Conservation (phyloP, 768 basidiomycete species). For the Kwoniella pini region DNA sequence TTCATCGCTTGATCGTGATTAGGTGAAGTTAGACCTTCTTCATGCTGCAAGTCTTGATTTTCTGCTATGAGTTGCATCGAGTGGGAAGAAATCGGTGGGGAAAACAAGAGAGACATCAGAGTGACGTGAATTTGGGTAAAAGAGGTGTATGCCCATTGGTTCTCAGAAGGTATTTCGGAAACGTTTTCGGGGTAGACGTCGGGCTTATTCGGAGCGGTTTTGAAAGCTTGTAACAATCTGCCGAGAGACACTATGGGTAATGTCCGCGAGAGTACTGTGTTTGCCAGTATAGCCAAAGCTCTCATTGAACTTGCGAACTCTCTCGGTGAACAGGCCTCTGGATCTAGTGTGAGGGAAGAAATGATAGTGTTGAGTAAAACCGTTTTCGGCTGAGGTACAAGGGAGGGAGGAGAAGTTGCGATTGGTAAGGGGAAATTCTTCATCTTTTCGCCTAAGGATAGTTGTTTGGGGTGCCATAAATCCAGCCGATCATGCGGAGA, state of each 20-base stretch:
- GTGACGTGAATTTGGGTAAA: conserved; percentile 51
- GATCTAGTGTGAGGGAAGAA: conserved; percentile 26
- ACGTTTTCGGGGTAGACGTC: conserved; percentile 44
- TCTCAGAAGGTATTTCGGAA: conserved; percentile 12
- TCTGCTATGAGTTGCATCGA: conserved; percentile 27
- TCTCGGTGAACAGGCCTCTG: conserved; percentile 8
- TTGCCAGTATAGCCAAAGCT: conserved; percentile 51
- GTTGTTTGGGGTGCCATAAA: conserved; percentile 51
- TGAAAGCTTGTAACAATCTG: conserved; percentile 36
- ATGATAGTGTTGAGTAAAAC: conserved; percentile 40
- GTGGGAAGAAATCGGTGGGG: conserved; percentile 41
- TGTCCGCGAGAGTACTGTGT: conserved; percentile 50
- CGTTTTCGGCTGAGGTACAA: conserved; percentile 42
- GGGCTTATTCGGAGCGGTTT: conserved; percentile 29
- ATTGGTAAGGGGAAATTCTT: conserved; percentile 48
- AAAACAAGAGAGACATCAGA: conserved; percentile 47
- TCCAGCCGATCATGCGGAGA: conserved; percentile 47
- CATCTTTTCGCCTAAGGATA: conserved; percentile 47
- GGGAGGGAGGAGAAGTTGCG: conserved; percentile 45
- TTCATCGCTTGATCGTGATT: not conserved
- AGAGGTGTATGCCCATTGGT: conserved; percentile 48
- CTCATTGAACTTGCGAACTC: conserved; percentile 41
- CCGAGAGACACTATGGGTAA: conserved; percentile 44
- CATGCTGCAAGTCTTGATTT: not conserved
- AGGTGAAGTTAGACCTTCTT: not conserved